Percentiles rank a stretch among this genome's conserved stretches.
These are phyloP conservation scores for Microcos paniculata DNA, from an alignment of 345 rosid genomes.

Conservation along the genomic window DNA sequence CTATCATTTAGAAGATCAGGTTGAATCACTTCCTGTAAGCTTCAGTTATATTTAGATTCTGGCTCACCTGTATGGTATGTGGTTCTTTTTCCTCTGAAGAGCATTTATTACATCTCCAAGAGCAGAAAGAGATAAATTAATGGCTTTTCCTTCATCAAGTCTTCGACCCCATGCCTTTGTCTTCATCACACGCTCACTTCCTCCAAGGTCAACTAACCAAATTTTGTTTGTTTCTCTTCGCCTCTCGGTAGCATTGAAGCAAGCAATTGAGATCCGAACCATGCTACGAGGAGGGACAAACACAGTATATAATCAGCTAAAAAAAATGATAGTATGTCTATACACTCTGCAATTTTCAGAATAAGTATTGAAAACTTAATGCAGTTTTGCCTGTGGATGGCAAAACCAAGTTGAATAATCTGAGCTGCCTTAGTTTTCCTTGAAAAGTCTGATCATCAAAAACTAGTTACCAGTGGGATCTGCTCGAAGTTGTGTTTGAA, in stretches of 20 bases:
- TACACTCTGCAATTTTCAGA: background rate
- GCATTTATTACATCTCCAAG: slow-evolving; percentile 77
- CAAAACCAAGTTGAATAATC: background rate
- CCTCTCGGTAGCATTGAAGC: slow-evolving; percentile 61
- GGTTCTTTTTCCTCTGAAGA: slow-evolving; percentile 64
- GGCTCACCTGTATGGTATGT: slow-evolving; percentile 72
- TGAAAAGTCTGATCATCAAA: background rate
- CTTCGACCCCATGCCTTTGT: slow-evolving; percentile 79
- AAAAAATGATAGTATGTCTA: background rate
- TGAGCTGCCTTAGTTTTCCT: background rate
- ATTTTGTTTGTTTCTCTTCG: slow-evolving; percentile 60
- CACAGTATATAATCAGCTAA: background rate
- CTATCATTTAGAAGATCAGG: background rate
- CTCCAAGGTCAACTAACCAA: slow-evolving; percentile 84
- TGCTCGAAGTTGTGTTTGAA: slow-evolving; percentile 68
- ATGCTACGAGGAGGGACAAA: slow-evolving; percentile 42
- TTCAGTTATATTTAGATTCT: background rate
- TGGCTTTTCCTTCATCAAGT: slow-evolving; percentile 90
- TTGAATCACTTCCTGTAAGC: background rate
- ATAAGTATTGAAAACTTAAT: background rate
- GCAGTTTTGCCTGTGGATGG: background rate
- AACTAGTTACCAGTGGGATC: slow-evolving; percentile 76
- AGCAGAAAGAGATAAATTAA: slow-evolving; percentile 79
- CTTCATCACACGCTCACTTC: slow-evolving; percentile 85
- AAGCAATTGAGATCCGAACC: slow-evolving; percentile 61